Conservation (phyloP, 345 rosid genomes). For the Arabis hirsuta region DNA sequence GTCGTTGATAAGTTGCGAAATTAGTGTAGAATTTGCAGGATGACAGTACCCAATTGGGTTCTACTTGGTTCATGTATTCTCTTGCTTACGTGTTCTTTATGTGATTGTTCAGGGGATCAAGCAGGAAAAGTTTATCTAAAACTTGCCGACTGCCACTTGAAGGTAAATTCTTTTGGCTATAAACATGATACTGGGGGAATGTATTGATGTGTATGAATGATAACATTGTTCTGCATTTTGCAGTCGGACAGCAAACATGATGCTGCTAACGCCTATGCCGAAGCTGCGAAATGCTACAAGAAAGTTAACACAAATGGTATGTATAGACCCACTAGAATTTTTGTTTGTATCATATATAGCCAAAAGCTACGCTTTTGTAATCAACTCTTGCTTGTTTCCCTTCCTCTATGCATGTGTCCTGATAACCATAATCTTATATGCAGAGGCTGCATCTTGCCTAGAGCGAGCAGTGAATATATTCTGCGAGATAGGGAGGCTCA, state of each 20-base stretch:
- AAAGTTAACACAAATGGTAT: conserved; percentile 73
- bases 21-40: conserved; percentile 3
- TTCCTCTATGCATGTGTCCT: conserved; percentile 8
- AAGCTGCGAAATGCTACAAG: conserved; percentile 92
- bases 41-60: background rate
- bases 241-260: conserved; percentile 90
- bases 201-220: background rate
- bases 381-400: background rate
- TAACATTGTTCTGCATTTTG: conserved; percentile 26
- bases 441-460: conserved; percentile 95
- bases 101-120: conserved; percentile 70
- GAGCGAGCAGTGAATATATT: conserved; percentile 76
- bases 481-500: conserved; percentile 95
- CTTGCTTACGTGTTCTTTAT: conserved; percentile 10
- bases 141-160: conserved; percentile 76
- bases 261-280: conserved; percentile 82
- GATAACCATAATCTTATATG: conserved; percentile 36
- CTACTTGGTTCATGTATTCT: conserved; percentile 13
- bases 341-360: background rate
- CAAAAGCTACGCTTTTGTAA: background rate
- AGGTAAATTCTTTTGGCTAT: conserved; percentile 45
- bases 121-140: conserved; percentile 76
- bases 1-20: background rate
- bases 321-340: conserved; percentile 11
- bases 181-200: background rate